A percentile compares a stretch with the other conserved stretches of the same genome.
These are phyloP conservation scores for Suillus tomentosus DNA, from an alignment of 768 basidiomycete genomes.

Conservation along the genomic window DNA sequence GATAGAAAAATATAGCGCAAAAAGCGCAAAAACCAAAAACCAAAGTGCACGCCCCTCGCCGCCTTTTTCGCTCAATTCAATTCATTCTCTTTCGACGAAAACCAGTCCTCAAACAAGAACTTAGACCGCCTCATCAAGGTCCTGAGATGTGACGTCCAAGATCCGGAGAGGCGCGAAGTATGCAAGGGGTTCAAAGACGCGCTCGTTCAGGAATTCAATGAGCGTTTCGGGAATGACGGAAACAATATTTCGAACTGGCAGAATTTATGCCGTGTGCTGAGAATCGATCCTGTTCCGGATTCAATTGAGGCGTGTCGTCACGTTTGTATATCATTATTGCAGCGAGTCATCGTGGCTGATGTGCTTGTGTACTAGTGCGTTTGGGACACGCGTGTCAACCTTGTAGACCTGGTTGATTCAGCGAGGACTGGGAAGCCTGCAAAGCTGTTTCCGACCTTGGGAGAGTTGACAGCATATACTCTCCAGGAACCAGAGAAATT, in stretches of 20 bases:
- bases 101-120: neutral
- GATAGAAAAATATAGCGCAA: neutral
- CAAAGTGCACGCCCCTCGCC: slow-evolving; percentile 4
- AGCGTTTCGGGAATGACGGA: slow-evolving; percentile 14
- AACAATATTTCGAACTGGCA: slow-evolving; percentile 14
- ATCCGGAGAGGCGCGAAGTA: neutral
- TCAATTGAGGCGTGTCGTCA: neutral
- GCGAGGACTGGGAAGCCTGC: slow-evolving; percentile 19
- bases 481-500: slow-evolving; percentile 13
- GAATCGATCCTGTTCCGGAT: slow-evolving; percentile 11
- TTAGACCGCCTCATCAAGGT: slow-evolving; percentile 1
- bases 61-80: slow-evolving; percentile 7
- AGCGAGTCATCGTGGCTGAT: neutral
- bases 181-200: slow-evolving; percentile 9
- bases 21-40: neutral
- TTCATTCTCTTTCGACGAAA: slow-evolving; percentile 5
- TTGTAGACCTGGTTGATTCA: slow-evolving; percentile 34
- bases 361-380: slow-evolving; percentile 7
- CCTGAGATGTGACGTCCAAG: neutral
- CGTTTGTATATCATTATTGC: neutral
- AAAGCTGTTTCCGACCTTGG: slow-evolving; percentile 22
- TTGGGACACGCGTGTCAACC: slow-evolving; percentile 30
- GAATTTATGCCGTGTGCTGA: slow-evolving; percentile 8
- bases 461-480: slow-evolving; percentile 27
- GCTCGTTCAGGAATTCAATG: slow-evolving; percentile 13